These are phyloP conservation scores for Quercus agrifolia DNA, from an alignment of 306 rosid genomes.

Conservation along the genomic window DNA sequence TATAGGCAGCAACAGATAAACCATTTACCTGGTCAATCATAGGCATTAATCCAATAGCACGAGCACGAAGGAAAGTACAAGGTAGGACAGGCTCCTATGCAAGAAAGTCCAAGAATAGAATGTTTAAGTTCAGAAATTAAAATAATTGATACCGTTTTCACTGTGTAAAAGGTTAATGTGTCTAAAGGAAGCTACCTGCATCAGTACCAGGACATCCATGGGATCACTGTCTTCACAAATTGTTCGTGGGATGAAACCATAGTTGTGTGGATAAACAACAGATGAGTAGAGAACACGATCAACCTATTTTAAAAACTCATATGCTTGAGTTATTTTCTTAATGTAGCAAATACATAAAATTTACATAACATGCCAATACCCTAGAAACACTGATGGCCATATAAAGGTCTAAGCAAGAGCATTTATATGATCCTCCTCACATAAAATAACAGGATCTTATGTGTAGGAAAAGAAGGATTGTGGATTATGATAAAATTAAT, in stretches of 20 bases:
- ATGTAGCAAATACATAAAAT: slow-evolving; percentile 5
- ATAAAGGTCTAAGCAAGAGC: neutral
- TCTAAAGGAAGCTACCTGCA: slow-evolving; percentile 71
- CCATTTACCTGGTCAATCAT: slow-evolving; percentile 89
- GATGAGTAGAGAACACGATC: slow-evolving; percentile 97
- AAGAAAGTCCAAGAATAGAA: neutral
- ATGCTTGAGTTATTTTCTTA: slow-evolving; percentile 22
- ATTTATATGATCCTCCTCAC: neutral
- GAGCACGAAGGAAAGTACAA: slow-evolving; percentile 96
- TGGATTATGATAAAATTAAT: neutral
- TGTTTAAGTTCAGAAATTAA: neutral
- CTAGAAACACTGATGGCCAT: neutral
- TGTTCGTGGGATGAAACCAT: slow-evolving; percentile 95
- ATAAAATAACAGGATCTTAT: neutral
- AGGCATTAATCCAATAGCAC: slow-evolving; percentile 98
- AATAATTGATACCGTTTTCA: neutral
- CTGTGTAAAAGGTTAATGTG: slow-evolving; percentile 1
- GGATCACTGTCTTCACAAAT: slow-evolving; percentile 98
- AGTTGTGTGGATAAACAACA: slow-evolving; percentile 97
- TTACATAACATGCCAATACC: neutral
- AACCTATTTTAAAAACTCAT: slow-evolving; percentile 51
- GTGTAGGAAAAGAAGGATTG: neutral
- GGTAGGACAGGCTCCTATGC: slow-evolving; percentile 83
- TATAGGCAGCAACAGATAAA: neutral
- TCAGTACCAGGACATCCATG: slow-evolving; percentile 84